phyloP scores from a whole-genome alignment of 768 basidiomycete species.

The Naganishia antarctica region DNA sequence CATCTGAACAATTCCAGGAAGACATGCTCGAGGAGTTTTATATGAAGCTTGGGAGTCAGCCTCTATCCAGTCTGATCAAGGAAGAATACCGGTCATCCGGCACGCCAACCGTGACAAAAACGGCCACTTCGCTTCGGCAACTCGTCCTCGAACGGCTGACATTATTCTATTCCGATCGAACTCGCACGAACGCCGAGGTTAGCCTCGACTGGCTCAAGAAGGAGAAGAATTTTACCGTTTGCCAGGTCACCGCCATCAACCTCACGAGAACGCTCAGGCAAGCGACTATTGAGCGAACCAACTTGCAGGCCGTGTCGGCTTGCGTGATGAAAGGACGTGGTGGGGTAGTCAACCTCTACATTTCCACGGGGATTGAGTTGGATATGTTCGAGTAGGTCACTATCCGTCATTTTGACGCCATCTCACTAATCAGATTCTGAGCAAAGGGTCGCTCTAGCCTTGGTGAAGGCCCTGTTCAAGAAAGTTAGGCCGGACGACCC shows the following conservation, averaged over 20 bases:
- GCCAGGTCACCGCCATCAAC: slow-evolving; percentile 38
- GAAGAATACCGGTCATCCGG: slow-evolving; percentile 61
- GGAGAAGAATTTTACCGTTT: slow-evolving; percentile 46
- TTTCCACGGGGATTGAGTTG: slow-evolving; percentile 67
- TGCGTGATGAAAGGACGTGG: slow-evolving; percentile 28
- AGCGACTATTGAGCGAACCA: slow-evolving; percentile 26
- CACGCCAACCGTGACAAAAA: slow-evolving; percentile 25
- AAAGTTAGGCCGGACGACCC: slow-evolving; percentile 78
- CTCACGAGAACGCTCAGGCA: slow-evolving; percentile 39
- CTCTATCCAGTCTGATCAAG: slow-evolving; percentile 66
- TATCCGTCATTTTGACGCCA: not conserved
- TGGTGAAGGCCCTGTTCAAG: slow-evolving; percentile 74
- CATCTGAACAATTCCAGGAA: slow-evolving; percentile 63
- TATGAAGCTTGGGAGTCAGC: slow-evolving; percentile 64
- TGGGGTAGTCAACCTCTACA: slow-evolving; percentile 58
- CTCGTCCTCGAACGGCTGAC: slow-evolving; percentile 69
- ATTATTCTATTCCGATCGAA: slow-evolving; percentile 83
- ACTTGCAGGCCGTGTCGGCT: slow-evolving; percentile 29
- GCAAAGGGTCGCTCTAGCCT: slow-evolving; percentile 70
- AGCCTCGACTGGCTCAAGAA: slow-evolving; percentile 47
- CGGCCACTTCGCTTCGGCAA: slow-evolving; percentile 35
- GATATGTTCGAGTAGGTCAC: slow-evolving; percentile 86
- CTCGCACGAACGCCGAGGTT: slow-evolving; percentile 40
- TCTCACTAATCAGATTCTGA: not conserved
- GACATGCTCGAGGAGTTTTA: slow-evolving; percentile 90